phyloP scores from a whole-genome alignment of 2,329 filamentous ascomycete genomes.

The Coleophoma cylindrospora region DNA sequence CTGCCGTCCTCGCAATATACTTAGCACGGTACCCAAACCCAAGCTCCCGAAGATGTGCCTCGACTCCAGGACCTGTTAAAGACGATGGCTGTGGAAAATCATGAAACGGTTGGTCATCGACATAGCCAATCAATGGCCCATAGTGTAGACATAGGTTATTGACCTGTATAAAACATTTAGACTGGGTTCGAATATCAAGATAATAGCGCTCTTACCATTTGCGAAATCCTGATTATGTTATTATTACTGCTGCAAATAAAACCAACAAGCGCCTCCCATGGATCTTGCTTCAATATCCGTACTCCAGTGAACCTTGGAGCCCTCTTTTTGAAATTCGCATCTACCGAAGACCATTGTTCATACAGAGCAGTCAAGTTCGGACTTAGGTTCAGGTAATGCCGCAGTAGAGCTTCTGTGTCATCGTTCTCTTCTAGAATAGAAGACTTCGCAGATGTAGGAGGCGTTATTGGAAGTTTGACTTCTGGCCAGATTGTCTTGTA shows the following conservation, averaged over 20 bases:
- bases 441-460: constrained; percentile 29
- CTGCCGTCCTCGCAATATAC: constrained; percentile 84
- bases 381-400: constrained; percentile 81
- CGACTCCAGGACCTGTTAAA: constrained; percentile 70
- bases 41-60: constrained; percentile 71
- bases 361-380: constrained; percentile 76
- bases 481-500: constrained; percentile 67
- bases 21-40: constrained; percentile 94
- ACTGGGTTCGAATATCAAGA: not conserved
- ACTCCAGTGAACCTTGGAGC: constrained; percentile 87
- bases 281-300: constrained; percentile 87
- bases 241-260: constrained; percentile 99
- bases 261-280: constrained; percentile 88
- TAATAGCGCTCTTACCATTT: constrained; percentile 61
- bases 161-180: constrained; percentile 39
- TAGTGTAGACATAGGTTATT: constrained; percentile 87
- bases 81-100: constrained; percentile 79
- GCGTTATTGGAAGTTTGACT: constrained; percentile 25
- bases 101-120: constrained; percentile 70
- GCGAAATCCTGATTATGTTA: constrained; percentile 89
- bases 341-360: constrained; percentile 77
- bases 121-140: constrained; percentile 66
- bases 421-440: constrained; percentile 44
- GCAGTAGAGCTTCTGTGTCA: constrained; percentile 69
- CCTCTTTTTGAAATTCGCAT: constrained; percentile 83